Evolutionary conservation across 2,329 filamentous ascomycete genomes (phyloP).

Genomic region (Neonectria ditissima): DNA sequence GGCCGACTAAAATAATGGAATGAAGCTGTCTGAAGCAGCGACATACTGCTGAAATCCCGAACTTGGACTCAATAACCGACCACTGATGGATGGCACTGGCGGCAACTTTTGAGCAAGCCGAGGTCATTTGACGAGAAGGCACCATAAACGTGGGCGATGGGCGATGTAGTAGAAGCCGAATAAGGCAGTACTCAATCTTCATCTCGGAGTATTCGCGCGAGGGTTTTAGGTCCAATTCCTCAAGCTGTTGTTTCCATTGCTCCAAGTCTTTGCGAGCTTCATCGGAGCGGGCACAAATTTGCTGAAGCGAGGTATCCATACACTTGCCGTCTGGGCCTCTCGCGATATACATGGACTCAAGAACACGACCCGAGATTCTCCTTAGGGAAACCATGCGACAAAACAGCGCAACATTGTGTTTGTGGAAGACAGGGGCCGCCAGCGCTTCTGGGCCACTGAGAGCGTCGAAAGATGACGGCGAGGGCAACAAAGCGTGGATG

Average conservation of each 20-base stretch:
- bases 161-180: constrained; percentile 37
- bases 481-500: constrained; percentile 36
- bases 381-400: constrained; percentile 31
- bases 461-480: constrained; percentile 26
- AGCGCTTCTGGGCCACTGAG: constrained; percentile 25
- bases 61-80: constrained; percentile 27
- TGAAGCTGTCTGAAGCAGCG: constrained; percentile 39
- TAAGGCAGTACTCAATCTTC: constrained; percentile 41
- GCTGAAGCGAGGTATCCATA: constrained; percentile 35
- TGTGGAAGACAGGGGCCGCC: constrained; percentile 27
- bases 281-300: constrained; percentile 37
- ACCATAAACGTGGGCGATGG: constrained; percentile 44
- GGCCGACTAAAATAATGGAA: constrained; percentile 34
- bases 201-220: constrained; percentile 41
- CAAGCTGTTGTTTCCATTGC: constrained; percentile 35
- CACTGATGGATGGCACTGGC: constrained; percentile 39
- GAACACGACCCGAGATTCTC: constrained; percentile 37
- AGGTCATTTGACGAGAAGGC: constrained; percentile 38
- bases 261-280: constrained; percentile 31
- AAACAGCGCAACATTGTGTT: constrained; percentile 29
- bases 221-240: constrained; percentile 31
- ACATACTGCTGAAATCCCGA: constrained; percentile 35
- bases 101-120: constrained; percentile 36
- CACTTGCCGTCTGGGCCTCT: constrained; percentile 37
- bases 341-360: constrained; percentile 43